phyloP scores from a whole-genome alignment of 2,329 filamentous ascomycete genomes.

The Cercospora brassicicola region DNA sequence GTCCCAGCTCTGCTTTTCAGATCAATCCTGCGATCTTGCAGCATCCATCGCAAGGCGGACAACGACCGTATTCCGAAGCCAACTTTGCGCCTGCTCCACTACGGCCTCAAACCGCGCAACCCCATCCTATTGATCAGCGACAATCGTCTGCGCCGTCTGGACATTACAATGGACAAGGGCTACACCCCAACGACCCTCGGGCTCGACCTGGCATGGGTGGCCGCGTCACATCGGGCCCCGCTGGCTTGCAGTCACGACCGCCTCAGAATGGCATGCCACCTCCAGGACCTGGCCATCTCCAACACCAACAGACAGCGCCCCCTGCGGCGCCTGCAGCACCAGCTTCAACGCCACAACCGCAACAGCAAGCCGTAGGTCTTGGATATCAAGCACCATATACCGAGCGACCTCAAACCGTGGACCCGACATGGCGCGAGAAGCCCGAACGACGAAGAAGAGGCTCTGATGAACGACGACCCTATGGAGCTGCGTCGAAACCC shows the following conservation, averaged over 20 bases:
- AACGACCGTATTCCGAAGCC: conserved; percentile 23
- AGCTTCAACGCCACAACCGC: conserved; percentile 17
- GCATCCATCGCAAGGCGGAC: conserved; percentile 27
- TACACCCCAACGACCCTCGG: conserved; percentile 26
- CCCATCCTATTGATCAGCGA: conserved; percentile 26
- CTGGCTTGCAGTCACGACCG: conserved; percentile 24
- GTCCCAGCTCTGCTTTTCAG: conserved; percentile 54
- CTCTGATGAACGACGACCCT: conserved; percentile 16
- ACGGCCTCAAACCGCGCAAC: conserved; percentile 24
- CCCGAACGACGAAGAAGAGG: conserved; percentile 17
- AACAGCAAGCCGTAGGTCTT: conserved; percentile 23
- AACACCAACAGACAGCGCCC: conserved; percentile 26
- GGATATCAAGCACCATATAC: conserved; percentile 49
- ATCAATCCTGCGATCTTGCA: conserved; percentile 48
- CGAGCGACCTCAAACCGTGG: conserved; percentile 36
- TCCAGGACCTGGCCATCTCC: conserved; percentile 25
- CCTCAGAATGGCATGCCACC: conserved; percentile 12
- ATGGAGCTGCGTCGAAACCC: conserved; percentile 4
- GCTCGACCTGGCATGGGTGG: conserved; percentile 26
- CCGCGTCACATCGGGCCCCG: conserved; percentile 39
- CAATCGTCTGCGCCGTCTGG: conserved; percentile 22
- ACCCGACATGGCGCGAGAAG: conserved; percentile 23
- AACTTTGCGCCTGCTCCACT: conserved; percentile 18
- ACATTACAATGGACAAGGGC: conserved; percentile 13
- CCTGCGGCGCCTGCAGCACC: conserved; percentile 10